Evolutionary conservation across 2,329 filamentous ascomycete species (phyloP).

Genomic region (Diaporthe citrichinensis): DNA sequence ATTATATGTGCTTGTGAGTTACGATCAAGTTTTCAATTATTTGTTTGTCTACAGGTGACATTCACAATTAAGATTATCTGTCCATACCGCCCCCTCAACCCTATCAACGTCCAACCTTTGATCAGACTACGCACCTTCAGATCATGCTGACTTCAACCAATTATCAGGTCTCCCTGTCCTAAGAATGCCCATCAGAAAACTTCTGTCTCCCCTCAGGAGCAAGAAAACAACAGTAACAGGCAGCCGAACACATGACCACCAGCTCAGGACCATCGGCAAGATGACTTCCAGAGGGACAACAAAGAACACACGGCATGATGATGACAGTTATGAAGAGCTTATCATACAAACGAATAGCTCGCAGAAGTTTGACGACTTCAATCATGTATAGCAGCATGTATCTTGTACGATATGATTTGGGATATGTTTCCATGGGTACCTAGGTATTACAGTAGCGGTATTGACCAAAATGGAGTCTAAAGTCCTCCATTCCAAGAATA

Average conservation of each 20-base stretch:
- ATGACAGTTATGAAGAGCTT: slow-evolving; percentile 20
- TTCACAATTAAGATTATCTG: too few species aligned
- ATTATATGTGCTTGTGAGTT: slow-evolving; percentile 43
- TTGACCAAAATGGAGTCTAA: too few species aligned
- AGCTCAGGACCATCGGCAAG: slow-evolving; percentile 14
- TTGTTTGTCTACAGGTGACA: too few species aligned
- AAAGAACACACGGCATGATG: not conserved
- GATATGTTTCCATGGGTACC: not conserved
- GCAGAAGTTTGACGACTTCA: not conserved
- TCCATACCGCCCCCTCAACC: too few species aligned
- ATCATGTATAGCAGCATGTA: not conserved
- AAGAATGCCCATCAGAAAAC: not conserved
- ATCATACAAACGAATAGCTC: not conserved
- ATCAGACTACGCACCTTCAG: not conserved
- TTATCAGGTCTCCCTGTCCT: slow-evolving; percentile 1
- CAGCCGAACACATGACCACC: slow-evolving; percentile 3
- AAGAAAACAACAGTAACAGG: slow-evolving; percentile 8
- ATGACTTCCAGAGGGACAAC: not conserved
- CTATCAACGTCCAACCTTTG: too few species aligned
- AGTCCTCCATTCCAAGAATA: too few species aligned
- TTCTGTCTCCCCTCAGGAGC: not conserved
- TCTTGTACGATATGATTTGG: not conserved
- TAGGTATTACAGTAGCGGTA: too few species aligned
- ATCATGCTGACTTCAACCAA: not conserved
- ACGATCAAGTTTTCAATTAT: too few species aligned